Evolutionary conservation across 2,329 filamentous ascomycete genomes (phyloP).

Genomic region (Aspergillus tamarii): DNA sequence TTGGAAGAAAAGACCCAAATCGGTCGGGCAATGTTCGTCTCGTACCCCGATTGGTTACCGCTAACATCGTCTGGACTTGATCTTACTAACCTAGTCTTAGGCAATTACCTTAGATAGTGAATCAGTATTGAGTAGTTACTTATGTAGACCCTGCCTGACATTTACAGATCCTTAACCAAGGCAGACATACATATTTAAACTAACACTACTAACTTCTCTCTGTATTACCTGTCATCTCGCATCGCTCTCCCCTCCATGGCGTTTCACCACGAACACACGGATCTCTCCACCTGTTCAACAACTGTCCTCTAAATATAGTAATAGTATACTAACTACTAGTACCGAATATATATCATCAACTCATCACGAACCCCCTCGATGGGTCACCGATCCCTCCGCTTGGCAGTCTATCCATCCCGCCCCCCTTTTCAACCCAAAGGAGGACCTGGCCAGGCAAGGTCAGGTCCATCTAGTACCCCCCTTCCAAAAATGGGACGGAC

Average conservation of each 20-base stretch:
- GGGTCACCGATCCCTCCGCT: background rate
- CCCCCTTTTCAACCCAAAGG: background rate
- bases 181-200: background rate
- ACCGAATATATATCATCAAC: background rate
- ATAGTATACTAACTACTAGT: background rate
- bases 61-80: background rate
- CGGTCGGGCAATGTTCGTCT: slow-evolving; percentile 1
- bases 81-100: background rate
- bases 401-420: background rate
- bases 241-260: background rate
- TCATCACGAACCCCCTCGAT: background rate
- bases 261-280: background rate
- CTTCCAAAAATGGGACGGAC: slow-evolving; percentile 9
- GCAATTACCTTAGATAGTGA: background rate
- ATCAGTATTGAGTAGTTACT: background rate
- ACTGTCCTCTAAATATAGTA: background rate
- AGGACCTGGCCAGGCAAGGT: background rate
- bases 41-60: slow-evolving; percentile 9
- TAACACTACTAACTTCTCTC: background rate
- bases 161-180: background rate
- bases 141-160: background rate
- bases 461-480: slow-evolving; percentile 1
- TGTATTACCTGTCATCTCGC: background rate
- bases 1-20: background rate
- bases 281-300: background rate